Conservation (phyloP, 352 stramenopile genomes). For the Phytopythium kandeliae region DNA sequence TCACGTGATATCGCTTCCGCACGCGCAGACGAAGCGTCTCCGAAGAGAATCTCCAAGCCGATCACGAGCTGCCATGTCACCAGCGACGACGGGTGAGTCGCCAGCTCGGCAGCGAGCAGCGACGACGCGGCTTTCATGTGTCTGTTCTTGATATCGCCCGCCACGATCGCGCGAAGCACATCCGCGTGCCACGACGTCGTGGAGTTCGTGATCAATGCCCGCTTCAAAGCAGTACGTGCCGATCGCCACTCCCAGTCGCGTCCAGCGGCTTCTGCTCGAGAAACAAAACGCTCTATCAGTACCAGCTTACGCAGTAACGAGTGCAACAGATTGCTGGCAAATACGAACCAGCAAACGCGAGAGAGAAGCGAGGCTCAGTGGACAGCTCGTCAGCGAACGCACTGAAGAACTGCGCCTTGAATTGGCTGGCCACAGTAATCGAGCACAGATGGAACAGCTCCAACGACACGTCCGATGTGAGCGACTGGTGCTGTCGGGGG, state of each 20-base stretch:
- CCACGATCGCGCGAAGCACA: constrained; percentile 32
- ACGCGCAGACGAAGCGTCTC: constrained; percentile 13
- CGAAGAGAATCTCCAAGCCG: constrained; percentile 54
- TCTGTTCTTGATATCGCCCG: constrained; percentile 26
- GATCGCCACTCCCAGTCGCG: constrained; percentile 47
- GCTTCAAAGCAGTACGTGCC: constrained; percentile 27
- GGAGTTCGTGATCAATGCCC: constrained; percentile 25
- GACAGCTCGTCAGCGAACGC: constrained; percentile 23
- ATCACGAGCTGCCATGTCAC: constrained; percentile 44
- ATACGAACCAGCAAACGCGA: constrained; percentile 35
- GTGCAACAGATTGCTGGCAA: neutral
- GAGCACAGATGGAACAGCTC: constrained; percentile 35
- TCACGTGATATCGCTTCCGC: constrained; percentile 21
- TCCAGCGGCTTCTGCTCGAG: constrained; percentile 20
- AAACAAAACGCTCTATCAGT: neutral
- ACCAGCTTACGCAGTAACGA: constrained; percentile 2
- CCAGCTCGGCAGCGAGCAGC: constrained; percentile 26
- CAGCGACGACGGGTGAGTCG: constrained; percentile 27
- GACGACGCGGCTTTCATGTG: constrained; percentile 36
- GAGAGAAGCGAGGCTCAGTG: constrained; percentile 30
- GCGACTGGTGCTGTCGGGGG: constrained; percentile 24
- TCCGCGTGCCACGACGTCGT: constrained; percentile 13
- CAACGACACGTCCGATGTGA: constrained; percentile 23
- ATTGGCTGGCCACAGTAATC: constrained; percentile 15
- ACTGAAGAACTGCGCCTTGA: constrained; percentile 29